These are phyloP conservation scores for Cudoniella acicularis DNA, from an alignment of 495 filamentous ascomycete genomes.

Conservation along the genomic window DNA sequence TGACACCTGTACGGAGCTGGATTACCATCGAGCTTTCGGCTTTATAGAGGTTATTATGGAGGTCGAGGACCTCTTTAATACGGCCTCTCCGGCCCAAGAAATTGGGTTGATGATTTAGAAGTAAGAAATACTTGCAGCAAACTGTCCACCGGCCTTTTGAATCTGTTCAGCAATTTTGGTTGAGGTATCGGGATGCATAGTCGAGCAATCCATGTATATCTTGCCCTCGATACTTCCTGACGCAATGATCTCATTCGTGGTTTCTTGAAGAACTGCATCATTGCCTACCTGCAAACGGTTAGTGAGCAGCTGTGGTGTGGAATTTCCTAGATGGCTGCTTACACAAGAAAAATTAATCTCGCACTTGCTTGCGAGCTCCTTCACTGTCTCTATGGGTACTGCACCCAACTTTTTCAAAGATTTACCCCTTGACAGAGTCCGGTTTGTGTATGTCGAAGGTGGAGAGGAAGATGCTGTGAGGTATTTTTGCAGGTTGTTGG, in stretches of 20 bases:
- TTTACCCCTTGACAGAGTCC: constrained; percentile 31
- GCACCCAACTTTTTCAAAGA: constrained; percentile 26
- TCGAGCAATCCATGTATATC: constrained; percentile 37
- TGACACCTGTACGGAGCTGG: too few relatives aligned
- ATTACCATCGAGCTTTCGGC: too few relatives aligned
- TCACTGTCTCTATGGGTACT: constrained; percentile 27
- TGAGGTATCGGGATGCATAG: constrained; percentile 36
- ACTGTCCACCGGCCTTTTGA: constrained; percentile 18
- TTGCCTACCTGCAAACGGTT: constrained; percentile 22
- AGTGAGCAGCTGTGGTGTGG: neutral
- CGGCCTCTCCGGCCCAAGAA: too few relatives aligned
- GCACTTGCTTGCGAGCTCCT: constrained; percentile 25
- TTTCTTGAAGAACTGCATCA: constrained; percentile 25
- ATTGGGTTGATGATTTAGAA: too few relatives aligned
- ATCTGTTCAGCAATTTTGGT: constrained; percentile 18
- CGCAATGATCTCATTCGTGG: constrained; percentile 21
- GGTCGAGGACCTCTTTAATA: too few relatives aligned
- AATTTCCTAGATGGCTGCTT: neutral
- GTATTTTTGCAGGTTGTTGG: constrained; percentile 36
- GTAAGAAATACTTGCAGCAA: too few relatives aligned
- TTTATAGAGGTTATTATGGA: too few relatives aligned
- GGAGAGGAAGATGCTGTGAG: constrained; percentile 14
- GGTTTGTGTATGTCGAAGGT: constrained; percentile 31
- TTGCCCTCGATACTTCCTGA: constrained; percentile 28
- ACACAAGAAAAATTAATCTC: constrained; percentile 34